Percentiles rank a stretch among this genome's conserved stretches.
Evolutionary conservation across 371 early-diverging fungal genomes (phyloP).

Genomic region (Saksenaea oblongispora): DNA sequence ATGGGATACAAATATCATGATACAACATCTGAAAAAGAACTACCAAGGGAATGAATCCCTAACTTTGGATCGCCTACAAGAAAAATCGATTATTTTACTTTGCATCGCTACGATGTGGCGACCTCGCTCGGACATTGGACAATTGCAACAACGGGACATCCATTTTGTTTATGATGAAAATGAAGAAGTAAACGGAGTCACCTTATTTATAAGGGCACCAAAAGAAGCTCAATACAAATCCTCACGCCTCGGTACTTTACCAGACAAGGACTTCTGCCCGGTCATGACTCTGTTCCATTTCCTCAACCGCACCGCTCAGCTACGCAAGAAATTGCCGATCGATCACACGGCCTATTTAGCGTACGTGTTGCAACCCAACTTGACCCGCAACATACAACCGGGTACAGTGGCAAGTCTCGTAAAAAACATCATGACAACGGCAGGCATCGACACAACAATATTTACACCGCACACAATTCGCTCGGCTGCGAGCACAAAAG

Average conservation of each 20-base stretch:
- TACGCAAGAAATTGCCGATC: not conserved
- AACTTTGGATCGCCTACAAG: conserved; percentile 12
- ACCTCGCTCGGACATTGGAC: conserved; percentile 19
- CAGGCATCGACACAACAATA: conserved; percentile 2
- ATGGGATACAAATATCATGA: not conserved
- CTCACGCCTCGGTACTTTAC: not conserved
- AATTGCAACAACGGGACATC: conserved; percentile 17
- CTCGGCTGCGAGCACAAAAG: conserved; percentile 8
- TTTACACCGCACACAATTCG: conserved; percentile 10
- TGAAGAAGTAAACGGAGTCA: too few relatives aligned
- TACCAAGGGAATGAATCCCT: not conserved
- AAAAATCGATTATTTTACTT: conserved; percentile 13
- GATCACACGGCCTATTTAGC: not conserved
- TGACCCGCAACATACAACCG: not conserved
- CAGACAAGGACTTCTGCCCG: conserved; percentile 6
- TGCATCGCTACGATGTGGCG: conserved; percentile 20
- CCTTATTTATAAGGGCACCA: conserved; percentile 1
- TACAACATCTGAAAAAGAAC: not conserved
- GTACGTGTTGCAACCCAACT: not conserved
- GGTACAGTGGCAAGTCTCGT: conserved; percentile 8
- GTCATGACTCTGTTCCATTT: conserved; percentile 5
- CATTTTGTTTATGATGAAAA: not conserved
- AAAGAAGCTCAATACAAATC: conserved; percentile 19
- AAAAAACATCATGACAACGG: not conserved
- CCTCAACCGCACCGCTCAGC: not conserved